Percentiles rank a stretch among this genome's conserved stretches.
phyloP scores from a whole-genome alignment of 140 eudicot genomes.

The Senecio squalidus region DNA sequence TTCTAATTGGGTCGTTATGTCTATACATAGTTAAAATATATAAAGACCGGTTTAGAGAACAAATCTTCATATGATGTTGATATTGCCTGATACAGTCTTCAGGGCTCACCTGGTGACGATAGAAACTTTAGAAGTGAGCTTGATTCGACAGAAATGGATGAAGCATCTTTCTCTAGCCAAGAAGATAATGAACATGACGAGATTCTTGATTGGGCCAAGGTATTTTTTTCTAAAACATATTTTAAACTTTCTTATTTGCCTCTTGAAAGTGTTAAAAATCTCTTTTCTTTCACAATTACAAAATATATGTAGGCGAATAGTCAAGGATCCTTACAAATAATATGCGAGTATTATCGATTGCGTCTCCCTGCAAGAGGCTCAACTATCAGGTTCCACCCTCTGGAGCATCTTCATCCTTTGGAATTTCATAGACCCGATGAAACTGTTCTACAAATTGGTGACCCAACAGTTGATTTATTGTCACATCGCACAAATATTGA shows the following conservation, averaged over 20 bases:
- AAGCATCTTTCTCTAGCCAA: constrained; percentile 80
- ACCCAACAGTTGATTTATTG: constrained; percentile 62
- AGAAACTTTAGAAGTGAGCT: constrained; percentile 63
- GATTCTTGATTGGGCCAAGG: constrained; percentile 98
- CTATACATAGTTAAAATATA: too few species aligned
- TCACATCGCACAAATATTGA: constrained; percentile 74
- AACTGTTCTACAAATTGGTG: constrained; percentile 51
- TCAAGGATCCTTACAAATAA: constrained; percentile 81
- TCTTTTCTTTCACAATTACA: background rate
- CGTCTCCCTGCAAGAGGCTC: constrained; percentile 70
- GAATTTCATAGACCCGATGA: constrained; percentile 78
- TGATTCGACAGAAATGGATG: constrained; percentile 74
- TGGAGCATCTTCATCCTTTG: constrained; percentile 87
- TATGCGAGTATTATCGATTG: constrained; percentile 74
- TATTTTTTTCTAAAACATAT: constrained; percentile 15
- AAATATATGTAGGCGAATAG: constrained; percentile 58
- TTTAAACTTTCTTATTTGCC: background rate
- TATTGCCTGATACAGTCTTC: constrained; percentile 50
- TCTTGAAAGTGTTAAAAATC: background rate
- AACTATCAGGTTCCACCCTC: constrained; percentile 71
- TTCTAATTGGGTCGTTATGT: background rate
- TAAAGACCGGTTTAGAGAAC: constrained; percentile 4
- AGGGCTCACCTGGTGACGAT: constrained; percentile 77
- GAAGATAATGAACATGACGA: constrained; percentile 65
- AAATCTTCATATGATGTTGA: background rate